Evolutionary conservation across 257 asterid genomes (phyloP).

Genomic region (Penstemon eatonii): DNA sequence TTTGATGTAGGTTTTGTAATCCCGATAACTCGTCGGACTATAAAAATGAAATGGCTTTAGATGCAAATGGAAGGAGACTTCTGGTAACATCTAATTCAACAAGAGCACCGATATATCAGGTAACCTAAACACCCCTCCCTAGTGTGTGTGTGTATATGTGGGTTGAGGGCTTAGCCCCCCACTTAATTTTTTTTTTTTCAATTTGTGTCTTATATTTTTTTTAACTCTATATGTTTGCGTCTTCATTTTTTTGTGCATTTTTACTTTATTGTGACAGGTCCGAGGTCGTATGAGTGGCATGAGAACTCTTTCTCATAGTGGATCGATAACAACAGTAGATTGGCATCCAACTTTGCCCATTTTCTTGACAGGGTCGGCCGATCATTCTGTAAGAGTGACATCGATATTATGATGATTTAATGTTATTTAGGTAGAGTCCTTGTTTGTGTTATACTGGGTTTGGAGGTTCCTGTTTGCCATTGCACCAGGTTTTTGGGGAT

Average conservation of each 20-base stretch:
- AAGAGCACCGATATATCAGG: slow-evolving; percentile 84
- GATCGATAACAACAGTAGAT: slow-evolving; percentile 78
- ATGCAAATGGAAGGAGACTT: slow-evolving; percentile 76
- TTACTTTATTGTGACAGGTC: slow-evolving; percentile 43
- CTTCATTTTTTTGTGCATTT: neutral
- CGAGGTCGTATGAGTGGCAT: slow-evolving; percentile 55
- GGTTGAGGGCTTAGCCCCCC: too few relatives aligned
- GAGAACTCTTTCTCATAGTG: slow-evolving; percentile 71
- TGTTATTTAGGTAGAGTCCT: slow-evolving; percentile 14
- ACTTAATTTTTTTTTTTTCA: too few relatives aligned
- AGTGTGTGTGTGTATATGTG: too few relatives aligned
- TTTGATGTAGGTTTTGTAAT: slow-evolving; percentile 56
- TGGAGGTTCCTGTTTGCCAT: neutral
- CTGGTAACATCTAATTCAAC: slow-evolving; percentile 73
- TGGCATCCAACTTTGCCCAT: slow-evolving; percentile 93
- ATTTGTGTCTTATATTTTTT: too few relatives aligned
- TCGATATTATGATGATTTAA: slow-evolving; percentile 47
- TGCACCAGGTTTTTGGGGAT: neutral
- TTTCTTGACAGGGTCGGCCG: slow-evolving; percentile 89
- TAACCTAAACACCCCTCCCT: slow-evolving; percentile 28
- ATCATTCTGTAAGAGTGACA: slow-evolving; percentile 83
- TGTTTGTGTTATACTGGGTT: slow-evolving; percentile 3
- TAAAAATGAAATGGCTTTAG: slow-evolving; percentile 82
- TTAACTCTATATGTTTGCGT: neutral
- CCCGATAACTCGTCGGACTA: slow-evolving; percentile 42